Conservation (phyloP, 305 asterid genomes). For the Solanum hybrid region DNA sequence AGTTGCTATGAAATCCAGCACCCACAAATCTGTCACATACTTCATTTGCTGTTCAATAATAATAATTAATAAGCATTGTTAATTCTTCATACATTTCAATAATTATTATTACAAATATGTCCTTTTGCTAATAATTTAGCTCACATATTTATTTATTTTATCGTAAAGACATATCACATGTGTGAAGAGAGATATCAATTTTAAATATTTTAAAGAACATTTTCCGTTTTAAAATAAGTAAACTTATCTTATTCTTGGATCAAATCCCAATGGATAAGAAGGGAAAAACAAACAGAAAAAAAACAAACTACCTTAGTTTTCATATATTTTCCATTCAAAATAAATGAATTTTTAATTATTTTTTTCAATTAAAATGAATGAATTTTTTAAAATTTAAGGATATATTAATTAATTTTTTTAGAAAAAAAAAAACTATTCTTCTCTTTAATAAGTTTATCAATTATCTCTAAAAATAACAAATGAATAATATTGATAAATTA, state of each 20-base stretch:
- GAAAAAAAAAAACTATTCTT: too few relatives aligned
- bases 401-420: too few relatives aligned
- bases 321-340: neutral
- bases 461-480: neutral
- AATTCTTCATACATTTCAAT: neutral
- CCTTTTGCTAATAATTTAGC: neutral
- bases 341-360: neutral
- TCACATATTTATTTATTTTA: neutral
- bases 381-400: too few relatives aligned
- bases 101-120: neutral
- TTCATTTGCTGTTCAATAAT: constrained; percentile 46
- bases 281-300: neutral
- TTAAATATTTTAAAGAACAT: neutral
- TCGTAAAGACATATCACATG: neutral
- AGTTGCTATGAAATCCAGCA: constrained; percentile 62
- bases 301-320: neutral
- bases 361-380: neutral
- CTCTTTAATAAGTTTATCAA: neutral
- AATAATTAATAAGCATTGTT: neutral
- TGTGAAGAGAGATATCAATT: neutral
- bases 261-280: neutral
- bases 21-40: constrained; percentile 68
- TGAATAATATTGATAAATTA: neutral
- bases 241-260: neutral
- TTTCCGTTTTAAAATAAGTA: neutral